Conservation (phyloP, 352 stramenopile species). For the Phytophthora syringae region DNA sequence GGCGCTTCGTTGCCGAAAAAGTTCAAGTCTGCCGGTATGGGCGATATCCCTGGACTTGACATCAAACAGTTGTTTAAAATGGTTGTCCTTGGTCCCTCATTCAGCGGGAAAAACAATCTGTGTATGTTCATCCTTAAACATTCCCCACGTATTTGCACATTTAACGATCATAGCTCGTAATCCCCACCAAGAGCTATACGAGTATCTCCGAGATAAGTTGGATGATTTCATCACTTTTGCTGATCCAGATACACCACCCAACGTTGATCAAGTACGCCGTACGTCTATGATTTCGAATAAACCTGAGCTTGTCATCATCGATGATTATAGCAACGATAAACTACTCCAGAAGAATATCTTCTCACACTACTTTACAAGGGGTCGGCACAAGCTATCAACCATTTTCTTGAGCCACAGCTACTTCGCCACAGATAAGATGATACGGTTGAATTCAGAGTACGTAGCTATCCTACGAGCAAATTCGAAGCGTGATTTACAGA, state of each 20-base stretch:
- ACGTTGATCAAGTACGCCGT: conserved; percentile 11
- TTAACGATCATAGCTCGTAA: conserved; percentile 26
- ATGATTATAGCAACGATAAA: conserved; percentile 27
- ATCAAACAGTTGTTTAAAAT: conserved; percentile 28
- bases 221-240: conserved; percentile 20
- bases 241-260: conserved; percentile 12
- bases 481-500: conserved; percentile 20
- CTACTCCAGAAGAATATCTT: conserved; percentile 15
- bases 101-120: conserved; percentile 14
- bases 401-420: conserved; percentile 9
- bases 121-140: background rate
- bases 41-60: conserved; percentile 16
- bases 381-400: conserved; percentile 9
- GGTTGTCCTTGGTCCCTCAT: conserved; percentile 20
- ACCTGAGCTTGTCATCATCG: conserved; percentile 27
- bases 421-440: conserved; percentile 2
- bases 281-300: conserved; percentile 15
- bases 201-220: conserved; percentile 30
- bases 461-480: conserved; percentile 18
- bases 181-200: conserved; percentile 27
- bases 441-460: background rate
- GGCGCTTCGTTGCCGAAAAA: conserved; percentile 18
- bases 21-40: conserved; percentile 8
- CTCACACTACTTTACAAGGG: conserved; percentile 1
- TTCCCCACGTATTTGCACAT: conserved; percentile 14